Conservation (phyloP, 208 protist genomes). For the Vickermania ingenoplastis region DNA sequence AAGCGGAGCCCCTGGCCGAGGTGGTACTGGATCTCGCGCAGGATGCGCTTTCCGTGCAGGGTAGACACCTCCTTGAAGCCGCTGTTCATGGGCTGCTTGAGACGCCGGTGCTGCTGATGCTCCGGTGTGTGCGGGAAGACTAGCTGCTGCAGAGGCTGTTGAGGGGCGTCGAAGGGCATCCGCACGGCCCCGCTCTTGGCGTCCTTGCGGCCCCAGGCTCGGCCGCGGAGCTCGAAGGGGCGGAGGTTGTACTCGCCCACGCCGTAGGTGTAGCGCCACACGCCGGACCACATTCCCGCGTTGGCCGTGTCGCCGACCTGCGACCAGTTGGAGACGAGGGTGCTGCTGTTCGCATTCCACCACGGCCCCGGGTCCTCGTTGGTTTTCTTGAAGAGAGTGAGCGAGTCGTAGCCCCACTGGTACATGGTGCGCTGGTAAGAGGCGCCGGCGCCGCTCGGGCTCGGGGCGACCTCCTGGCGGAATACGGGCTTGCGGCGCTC, state of each 20-base stretch:
- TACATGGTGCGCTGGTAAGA: slow-evolving; percentile 69
- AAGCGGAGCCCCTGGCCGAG: slow-evolving; percentile 83
- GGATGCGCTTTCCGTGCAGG: slow-evolving; percentile 76
- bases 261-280: slow-evolving; percentile 86
- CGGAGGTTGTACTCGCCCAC: slow-evolving; percentile 82
- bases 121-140: slow-evolving; percentile 81
- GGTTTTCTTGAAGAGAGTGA: slow-evolving; percentile 77
- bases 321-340: slow-evolving; percentile 73
- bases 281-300: slow-evolving; percentile 82
- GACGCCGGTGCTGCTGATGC: slow-evolving; percentile 67
- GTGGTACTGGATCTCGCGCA: slow-evolving; percentile 85
- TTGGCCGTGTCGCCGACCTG: slow-evolving; percentile 86
- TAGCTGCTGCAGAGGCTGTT: slow-evolving; percentile 25
- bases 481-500: slow-evolving; percentile 77
- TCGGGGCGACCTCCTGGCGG: slow-evolving; percentile 50
- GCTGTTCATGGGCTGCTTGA: slow-evolving; percentile 52
- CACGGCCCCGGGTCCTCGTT: slow-evolving; percentile 85
- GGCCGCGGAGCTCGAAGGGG: slow-evolving; percentile 59
- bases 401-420: slow-evolving; percentile 79
- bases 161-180: slow-evolving; percentile 33
- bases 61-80: slow-evolving; percentile 48
- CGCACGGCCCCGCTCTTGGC: slow-evolving; percentile 41
- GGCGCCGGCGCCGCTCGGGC: neutral
- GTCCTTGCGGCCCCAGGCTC: slow-evolving; percentile 62
- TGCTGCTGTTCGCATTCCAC: slow-evolving; percentile 85